phyloP scores from a whole-genome alignment of 2,329 filamentous ascomycete species.

The Claviceps spartinae region DNA sequence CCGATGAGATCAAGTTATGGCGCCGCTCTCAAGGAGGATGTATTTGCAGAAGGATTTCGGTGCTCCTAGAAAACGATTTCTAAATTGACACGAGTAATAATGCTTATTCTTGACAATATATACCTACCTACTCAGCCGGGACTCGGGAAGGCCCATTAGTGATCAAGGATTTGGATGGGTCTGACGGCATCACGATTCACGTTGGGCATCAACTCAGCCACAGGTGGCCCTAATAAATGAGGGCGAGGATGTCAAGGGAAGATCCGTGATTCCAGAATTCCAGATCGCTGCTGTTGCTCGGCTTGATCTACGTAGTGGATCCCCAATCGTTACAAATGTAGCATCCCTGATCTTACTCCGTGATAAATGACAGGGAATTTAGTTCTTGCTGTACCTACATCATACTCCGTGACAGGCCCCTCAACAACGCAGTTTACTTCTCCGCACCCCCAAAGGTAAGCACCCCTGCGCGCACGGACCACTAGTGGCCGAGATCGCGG shows the following conservation, averaged over 20 bases:
- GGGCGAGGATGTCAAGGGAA: slow-evolving; percentile 19
- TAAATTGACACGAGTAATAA: slow-evolving; percentile 60
- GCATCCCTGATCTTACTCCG: slow-evolving; percentile 36
- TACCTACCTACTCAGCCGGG: slow-evolving; percentile 28
- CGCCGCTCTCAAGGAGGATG: too few relatives aligned
- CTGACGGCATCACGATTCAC: slow-evolving; percentile 59
- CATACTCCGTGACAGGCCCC: too few relatives aligned
- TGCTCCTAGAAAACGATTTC: too few relatives aligned
- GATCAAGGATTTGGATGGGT: slow-evolving; percentile 56
- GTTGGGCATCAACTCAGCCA: slow-evolving; percentile 63
- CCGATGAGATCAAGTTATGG: too few relatives aligned
- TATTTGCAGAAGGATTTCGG: too few relatives aligned
- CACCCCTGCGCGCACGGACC: too few relatives aligned
- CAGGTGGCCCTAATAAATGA: slow-evolving; percentile 9
- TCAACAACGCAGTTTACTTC: too few relatives aligned
- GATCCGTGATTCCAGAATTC: slow-evolving; percentile 28
- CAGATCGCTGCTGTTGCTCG: slow-evolving; percentile 13
- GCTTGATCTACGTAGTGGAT: slow-evolving; percentile 16
- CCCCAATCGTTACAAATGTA: slow-evolving; percentile 30
- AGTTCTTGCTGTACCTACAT: too few relatives aligned
- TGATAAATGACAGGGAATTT: too few relatives aligned
- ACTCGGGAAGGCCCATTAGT: too few relatives aligned
- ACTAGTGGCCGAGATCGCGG: too few relatives aligned
- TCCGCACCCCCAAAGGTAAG: too few relatives aligned
- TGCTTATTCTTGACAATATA: slow-evolving; percentile 56